phyloP scores from a whole-genome alignment of 2,329 filamentous ascomycete species.

The Alternaria alternata region DNA sequence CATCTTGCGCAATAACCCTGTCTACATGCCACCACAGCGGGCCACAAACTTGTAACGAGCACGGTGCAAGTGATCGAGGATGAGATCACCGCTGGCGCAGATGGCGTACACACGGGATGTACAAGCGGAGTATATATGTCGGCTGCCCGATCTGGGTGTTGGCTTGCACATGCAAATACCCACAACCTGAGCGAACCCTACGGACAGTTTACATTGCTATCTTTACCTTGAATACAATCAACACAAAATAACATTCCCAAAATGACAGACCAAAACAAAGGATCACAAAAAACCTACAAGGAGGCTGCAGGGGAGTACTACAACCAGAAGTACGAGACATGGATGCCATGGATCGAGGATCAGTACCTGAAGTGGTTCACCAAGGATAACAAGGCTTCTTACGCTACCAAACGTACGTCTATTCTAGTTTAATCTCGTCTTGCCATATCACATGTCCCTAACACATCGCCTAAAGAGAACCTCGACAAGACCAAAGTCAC shows the following conservation, averaged over 20 bases:
- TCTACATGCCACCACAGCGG: constrained; percentile 13
- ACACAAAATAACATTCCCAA: neutral
- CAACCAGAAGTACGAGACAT: constrained; percentile 75
- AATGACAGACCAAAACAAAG: constrained; percentile 11
- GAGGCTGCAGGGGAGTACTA: constrained; percentile 61
- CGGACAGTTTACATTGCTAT: neutral
- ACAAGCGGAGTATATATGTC: constrained; percentile 11
- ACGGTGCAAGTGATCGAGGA: constrained; percentile 10
- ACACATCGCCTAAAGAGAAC: constrained; percentile 58
- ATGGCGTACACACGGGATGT: constrained; percentile 8
- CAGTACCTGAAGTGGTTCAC: constrained; percentile 76
- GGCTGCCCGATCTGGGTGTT: constrained; percentile 1
- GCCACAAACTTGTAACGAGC: constrained; percentile 23
- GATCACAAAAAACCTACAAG: constrained; percentile 39
- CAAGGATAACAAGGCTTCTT: constrained; percentile 79
- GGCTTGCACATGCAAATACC: neutral
- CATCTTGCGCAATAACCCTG: constrained; percentile 17
- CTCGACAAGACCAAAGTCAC: constrained; percentile 76
- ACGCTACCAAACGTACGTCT: constrained; percentile 69
- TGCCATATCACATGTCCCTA: neutral
- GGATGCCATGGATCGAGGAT: constrained; percentile 81
- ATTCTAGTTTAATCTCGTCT: neutral
- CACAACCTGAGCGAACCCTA: neutral
- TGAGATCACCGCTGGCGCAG: constrained; percentile 29
- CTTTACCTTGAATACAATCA: neutral